A percentile compares a stretch with the other conserved stretches of the same genome.
These are phyloP conservation scores for Boletus pseudo-olivaceus DNA, from an alignment of 768 basidiomycete genomes.

Conservation along the genomic window DNA sequence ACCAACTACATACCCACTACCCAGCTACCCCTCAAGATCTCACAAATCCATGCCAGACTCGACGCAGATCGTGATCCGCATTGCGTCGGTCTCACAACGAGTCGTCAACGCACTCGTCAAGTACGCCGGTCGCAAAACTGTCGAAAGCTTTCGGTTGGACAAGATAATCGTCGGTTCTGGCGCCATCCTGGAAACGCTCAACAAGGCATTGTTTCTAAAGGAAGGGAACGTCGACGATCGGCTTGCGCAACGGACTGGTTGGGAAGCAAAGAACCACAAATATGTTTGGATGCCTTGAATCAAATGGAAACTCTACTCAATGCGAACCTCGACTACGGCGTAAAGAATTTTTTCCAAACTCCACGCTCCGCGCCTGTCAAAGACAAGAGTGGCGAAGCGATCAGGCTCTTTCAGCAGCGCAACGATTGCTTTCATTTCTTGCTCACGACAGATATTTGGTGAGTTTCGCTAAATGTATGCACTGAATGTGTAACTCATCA, in stretches of 20 bases:
- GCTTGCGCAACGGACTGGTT: slow-evolving; percentile 9
- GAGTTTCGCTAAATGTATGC: neutral
- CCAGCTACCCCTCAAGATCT: too few species aligned
- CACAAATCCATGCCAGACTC: neutral
- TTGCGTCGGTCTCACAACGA: slow-evolving; percentile 4
- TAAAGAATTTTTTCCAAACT: neutral
- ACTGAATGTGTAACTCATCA: neutral
- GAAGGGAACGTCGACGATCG: neutral
- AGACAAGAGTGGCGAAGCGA: neutral
- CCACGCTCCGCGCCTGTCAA: neutral
- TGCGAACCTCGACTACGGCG: neutral
- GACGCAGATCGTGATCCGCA: slow-evolving; percentile 1
- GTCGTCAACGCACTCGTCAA: neutral
- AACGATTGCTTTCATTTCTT: slow-evolving; percentile 3
- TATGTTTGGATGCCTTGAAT: slow-evolving; percentile 4
- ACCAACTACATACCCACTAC: too few species aligned
- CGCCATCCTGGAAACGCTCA: slow-evolving; percentile 3
- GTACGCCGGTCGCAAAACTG: neutral
- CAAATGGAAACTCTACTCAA: slow-evolving; percentile 1
- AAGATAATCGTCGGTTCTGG: slow-evolving; percentile 5
- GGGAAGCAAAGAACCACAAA: neutral
- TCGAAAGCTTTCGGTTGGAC: slow-evolving; percentile 4
- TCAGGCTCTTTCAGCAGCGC: slow-evolving; percentile 4
- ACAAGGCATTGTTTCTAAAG: neutral
- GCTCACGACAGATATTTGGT: slow-evolving; percentile 1